These are phyloP conservation scores for Flagelloscypha sp. DNA, from an alignment of 768 basidiomycete genomes.

Conservation along the genomic window DNA sequence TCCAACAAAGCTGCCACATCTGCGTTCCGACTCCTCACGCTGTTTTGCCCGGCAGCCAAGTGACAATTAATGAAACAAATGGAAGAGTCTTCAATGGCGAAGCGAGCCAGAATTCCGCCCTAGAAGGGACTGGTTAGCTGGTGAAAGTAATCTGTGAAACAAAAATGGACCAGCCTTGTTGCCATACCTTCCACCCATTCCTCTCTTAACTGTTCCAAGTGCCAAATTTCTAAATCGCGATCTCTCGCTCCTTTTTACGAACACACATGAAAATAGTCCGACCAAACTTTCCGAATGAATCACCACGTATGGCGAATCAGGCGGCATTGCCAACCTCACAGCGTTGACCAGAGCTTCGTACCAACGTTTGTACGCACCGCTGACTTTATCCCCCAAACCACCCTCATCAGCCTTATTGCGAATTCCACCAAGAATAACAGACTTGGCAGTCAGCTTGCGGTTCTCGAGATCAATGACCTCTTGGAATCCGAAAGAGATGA, in stretches of 20 bases:
- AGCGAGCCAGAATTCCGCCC: constrained; percentile 87
- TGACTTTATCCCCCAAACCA: constrained; percentile 72
- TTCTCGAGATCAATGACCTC: constrained; percentile 95
- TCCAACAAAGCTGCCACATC: constrained; percentile 87
- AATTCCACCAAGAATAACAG: constrained; percentile 67
- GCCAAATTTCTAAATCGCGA: constrained; percentile 60
- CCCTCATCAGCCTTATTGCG: constrained; percentile 55
- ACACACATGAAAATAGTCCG: constrained; percentile 67
- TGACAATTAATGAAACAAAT: constrained; percentile 96
- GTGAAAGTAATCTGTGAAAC: constrained; percentile 1
- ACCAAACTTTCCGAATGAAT: constrained; percentile 85
- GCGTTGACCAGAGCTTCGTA: constrained; percentile 68
- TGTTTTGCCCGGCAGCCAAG: constrained; percentile 89
- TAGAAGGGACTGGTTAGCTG: constrained; percentile 20
- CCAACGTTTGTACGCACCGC: constrained; percentile 83
- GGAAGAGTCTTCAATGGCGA: constrained; percentile 87
- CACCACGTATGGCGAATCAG: constrained; percentile 69
- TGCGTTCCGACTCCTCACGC: constrained; percentile 73
- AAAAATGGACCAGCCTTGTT: constrained; percentile 65
- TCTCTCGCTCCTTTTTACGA: constrained; percentile 45
- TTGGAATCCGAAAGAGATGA: constrained; percentile 92
- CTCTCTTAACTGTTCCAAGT: constrained; percentile 82
- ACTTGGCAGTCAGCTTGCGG: constrained; percentile 88
- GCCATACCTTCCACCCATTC: constrained; percentile 88
- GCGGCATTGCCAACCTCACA: constrained; percentile 66